A percentile compares a stretch with the other conserved stretches of the same genome.
phyloP scores from a whole-genome alignment of 2,329 filamentous ascomycete species.

The Septoria petroselini region DNA sequence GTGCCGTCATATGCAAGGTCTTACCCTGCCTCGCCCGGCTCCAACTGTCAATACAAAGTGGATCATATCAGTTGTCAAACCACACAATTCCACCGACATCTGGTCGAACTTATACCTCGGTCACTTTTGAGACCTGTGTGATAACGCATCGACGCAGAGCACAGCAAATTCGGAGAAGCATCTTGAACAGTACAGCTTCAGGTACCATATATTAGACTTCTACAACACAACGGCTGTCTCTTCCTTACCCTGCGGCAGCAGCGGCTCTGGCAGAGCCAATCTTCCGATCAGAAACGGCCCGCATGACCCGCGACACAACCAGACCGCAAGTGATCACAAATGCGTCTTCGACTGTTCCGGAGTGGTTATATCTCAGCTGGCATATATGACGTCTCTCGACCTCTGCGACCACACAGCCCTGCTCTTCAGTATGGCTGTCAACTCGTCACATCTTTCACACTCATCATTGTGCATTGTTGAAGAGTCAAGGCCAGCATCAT shows the following conservation, averaged over 20 bases:
- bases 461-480: background rate
- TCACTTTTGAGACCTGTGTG: no score
- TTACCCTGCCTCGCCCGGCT: background rate
- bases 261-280: constrained; percentile 1
- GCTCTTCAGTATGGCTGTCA: no score
- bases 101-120: no score
- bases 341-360: background rate
- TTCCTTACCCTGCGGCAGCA: background rate
- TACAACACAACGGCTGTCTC: constrained; percentile 4
- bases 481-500: constrained; percentile 1
- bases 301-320: constrained; percentile 4
- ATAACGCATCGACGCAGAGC: no score
- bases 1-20: background rate
- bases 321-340: background rate
- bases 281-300: constrained; percentile 2
- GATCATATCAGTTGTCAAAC: no score
- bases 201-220: background rate
- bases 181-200: background rate
- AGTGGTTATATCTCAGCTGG: background rate
- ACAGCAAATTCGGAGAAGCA: background rate
- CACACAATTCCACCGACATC: no score
- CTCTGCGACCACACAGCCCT: no score
- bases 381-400: no score
- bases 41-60: no score
- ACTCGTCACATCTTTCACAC: no score